phyloP scores from a whole-genome alignment of 2,329 filamentous ascomycete species.

The Parasarocladium wereldwijsianum region DNA sequence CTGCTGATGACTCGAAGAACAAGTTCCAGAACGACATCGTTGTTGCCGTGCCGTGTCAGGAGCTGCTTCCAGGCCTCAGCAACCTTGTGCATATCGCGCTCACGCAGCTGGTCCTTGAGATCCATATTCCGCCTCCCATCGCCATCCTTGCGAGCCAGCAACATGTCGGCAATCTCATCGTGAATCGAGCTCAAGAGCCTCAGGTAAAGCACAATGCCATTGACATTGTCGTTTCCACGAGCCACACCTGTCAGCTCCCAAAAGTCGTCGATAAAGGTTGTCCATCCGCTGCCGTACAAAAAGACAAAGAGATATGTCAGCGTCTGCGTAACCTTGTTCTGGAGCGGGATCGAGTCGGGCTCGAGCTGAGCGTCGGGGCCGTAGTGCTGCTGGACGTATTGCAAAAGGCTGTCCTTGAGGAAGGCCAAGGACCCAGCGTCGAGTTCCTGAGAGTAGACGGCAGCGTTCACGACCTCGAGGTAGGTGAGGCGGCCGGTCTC shows the following conservation, averaged over 20 bases:
- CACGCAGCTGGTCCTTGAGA: slow-evolving; percentile 80
- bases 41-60: slow-evolving; percentile 58
- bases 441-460: slow-evolving; percentile 65
- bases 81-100: slow-evolving; percentile 78
- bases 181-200: slow-evolving; percentile 81
- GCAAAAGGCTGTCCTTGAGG: slow-evolving; percentile 68
- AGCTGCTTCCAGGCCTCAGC: slow-evolving; percentile 86
- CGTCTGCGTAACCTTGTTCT: slow-evolving; percentile 96
- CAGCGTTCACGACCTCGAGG: slow-evolving; percentile 86
- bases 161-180: slow-evolving; percentile 90
- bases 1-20: slow-evolving; percentile 84
- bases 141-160: slow-evolving; percentile 61
- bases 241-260: slow-evolving; percentile 54
- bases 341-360: slow-evolving; percentile 61
- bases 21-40: slow-evolving; percentile 67
- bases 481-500: slow-evolving; percentile 82
- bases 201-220: slow-evolving; percentile 74
- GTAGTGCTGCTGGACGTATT: slow-evolving; percentile 68
- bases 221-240: slow-evolving; percentile 52
- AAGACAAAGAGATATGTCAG: slow-evolving; percentile 85
- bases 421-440: slow-evolving; percentile 57
- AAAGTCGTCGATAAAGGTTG: slow-evolving; percentile 83
- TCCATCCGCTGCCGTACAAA: slow-evolving; percentile 76
- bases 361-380: slow-evolving; percentile 39
- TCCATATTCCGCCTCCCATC: slow-evolving; percentile 79